These are phyloP conservation scores for Globisporangium orthogonon DNA, from an alignment of 352 stramenopile genomes.

Conservation along the genomic window DNA sequence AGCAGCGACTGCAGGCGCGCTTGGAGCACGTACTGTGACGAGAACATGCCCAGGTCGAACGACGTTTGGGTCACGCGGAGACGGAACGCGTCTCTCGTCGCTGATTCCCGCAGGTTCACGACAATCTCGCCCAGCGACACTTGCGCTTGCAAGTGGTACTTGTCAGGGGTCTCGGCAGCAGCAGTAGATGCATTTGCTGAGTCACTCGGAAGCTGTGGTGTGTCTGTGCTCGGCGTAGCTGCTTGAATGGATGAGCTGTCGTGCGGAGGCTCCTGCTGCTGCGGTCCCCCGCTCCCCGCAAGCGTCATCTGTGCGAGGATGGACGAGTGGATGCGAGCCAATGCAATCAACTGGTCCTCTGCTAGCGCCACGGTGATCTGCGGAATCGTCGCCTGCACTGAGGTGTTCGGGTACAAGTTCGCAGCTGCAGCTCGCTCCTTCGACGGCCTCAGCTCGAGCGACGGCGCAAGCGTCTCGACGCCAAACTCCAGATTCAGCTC, in stretches of 20 bases:
- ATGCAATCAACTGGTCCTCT: conserved; percentile 13
- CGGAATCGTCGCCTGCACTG: conserved; percentile 15
- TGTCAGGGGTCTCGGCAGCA: conserved; percentile 12
- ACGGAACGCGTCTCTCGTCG: conserved; percentile 41
- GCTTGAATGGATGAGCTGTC: neutral
- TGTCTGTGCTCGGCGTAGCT: neutral
- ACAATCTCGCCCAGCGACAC: conserved; percentile 46
- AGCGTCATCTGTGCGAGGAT: conserved; percentile 9
- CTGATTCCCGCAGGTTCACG: conserved; percentile 44
- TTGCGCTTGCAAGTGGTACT: conserved; percentile 42
- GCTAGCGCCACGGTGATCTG: conserved; percentile 13
- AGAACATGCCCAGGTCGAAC: conserved; percentile 37
- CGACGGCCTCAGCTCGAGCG: neutral
- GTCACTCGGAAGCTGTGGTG: neutral
- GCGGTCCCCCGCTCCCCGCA: conserved; percentile 1
- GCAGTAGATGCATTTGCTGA: neutral
- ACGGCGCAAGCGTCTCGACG: conserved; percentile 31
- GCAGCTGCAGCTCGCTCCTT: conserved; percentile 4
- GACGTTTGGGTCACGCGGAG: conserved; percentile 39
- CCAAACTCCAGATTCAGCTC: conserved; percentile 57
- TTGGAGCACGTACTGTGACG: conserved; percentile 39
- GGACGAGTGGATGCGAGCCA: conserved; percentile 17
- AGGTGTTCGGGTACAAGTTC: conserved; percentile 2
- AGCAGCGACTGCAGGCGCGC: conserved; percentile 43
- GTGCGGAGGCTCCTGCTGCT: neutral